Evolutionary conservation across 495 filamentous ascomycete genomes (phyloP), one percentile per base, ranked within the genome.

Genomic region (Patellaria atrata): DNA sequence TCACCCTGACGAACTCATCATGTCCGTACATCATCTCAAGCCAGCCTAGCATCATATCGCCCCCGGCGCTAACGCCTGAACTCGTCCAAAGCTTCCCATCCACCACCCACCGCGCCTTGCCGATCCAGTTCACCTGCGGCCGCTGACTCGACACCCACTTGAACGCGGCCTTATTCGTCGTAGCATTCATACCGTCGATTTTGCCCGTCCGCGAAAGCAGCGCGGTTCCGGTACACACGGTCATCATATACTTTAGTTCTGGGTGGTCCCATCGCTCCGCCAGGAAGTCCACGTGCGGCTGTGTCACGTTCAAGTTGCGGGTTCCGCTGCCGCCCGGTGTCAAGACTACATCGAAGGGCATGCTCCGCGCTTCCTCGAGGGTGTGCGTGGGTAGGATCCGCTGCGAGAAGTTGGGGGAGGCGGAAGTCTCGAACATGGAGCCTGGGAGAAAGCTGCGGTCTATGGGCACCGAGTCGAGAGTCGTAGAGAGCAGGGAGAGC

Each of bases 321-420:
- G 18, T 37, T 7, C 37, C 37, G 4, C 20, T 1, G 23, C 42
- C 42, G 16, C 41, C 41, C 1, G 41, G 41, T 1, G 40, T 37
- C 4, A 44, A 18, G 22, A 44, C 19, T 7, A 40, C 3, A 23
- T 44, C 34, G 1, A 44, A 28, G 4, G 15, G n/a, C 3, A 37
- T 37, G n/a, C n/a, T n/a, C n/a, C n/a, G 47, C 0, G 61, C 62
- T 2, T 57, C 53, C 9, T 37, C 42, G 45, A 71, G 77, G 1
- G 73, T 75, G 53, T 74, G 74, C 3, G 77, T 81, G 13, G 77
- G 74, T 4, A 73, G 40, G 19, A 79, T 47, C 31, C 37, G 35
- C 39, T 73, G 56, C 10, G 51, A 36, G 26, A 67, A 57, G 19
- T 55, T 50, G 23, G 50, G 51, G 9, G 48, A 14, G 0, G 14